Conservation (phyloP, 768 basidiomycete species). For the Phylloporus rhodoxanthus region DNA sequence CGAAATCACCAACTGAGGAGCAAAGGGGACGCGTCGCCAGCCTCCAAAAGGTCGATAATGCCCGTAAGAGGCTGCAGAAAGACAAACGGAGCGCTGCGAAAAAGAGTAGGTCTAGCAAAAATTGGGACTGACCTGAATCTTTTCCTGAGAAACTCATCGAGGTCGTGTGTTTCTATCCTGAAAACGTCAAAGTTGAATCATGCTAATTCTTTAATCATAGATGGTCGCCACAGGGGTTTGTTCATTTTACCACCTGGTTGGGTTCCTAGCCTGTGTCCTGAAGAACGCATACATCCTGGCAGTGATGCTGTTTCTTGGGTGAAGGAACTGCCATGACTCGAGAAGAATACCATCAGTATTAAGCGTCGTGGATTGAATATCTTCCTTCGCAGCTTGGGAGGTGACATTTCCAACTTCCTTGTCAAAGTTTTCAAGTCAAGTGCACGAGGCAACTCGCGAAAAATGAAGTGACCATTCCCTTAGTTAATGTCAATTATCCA, state of each 20-base stretch:
- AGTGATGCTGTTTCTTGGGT: background rate
- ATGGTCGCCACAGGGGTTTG: too few relatives aligned
- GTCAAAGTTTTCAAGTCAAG: background rate
- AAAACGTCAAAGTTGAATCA: background rate
- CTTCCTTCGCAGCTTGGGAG: background rate
- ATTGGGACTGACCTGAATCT: slow-evolving; percentile 19
- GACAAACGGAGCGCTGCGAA: slow-evolving; percentile 22
- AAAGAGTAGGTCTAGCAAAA: slow-evolving; percentile 23
- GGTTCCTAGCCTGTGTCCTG: background rate
- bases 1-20: slow-evolving; percentile 17
- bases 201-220: background rate
- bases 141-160: background rate
- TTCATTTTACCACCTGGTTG: too few relatives aligned
- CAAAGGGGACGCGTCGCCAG: slow-evolving; percentile 23
- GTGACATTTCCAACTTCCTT: background rate
- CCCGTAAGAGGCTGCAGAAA: slow-evolving; percentile 24
- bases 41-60: slow-evolving; percentile 18
- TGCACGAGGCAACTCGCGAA: too few relatives aligned
- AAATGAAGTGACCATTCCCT: too few relatives aligned
- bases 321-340: background rate
- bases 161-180: background rate
- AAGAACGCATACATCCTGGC: background rate
- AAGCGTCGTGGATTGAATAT: background rate
- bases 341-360: background rate
- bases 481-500: too few relatives aligned